phyloP scores from a whole-genome alignment of 345 rosid species.

The Firmiana major region DNA sequence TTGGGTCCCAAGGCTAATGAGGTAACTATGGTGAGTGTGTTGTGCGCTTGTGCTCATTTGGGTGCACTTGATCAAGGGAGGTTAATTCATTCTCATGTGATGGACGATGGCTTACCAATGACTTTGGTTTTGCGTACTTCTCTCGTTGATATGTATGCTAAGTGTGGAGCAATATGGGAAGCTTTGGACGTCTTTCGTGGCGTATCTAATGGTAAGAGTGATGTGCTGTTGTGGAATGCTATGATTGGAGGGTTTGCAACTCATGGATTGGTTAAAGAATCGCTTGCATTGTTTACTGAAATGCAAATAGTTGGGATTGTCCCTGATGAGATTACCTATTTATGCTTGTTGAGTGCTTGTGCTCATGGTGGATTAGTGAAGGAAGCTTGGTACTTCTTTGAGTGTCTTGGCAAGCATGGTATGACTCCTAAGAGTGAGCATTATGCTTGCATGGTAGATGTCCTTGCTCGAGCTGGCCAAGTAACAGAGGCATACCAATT shows the following conservation, averaged over 20 bases:
- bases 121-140: constrained; percentile 64
- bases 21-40: constrained; percentile 83
- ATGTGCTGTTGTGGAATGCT: constrained; percentile 83
- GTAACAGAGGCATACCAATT: constrained; percentile 59
- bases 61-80: constrained; percentile 71
- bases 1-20: constrained; percentile 60
- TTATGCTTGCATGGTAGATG: constrained; percentile 86
- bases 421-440: constrained; percentile 64
- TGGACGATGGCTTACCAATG: constrained; percentile 41
- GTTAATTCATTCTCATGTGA: constrained; percentile 48
- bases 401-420: constrained; percentile 36
- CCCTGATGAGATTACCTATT: constrained; percentile 73
- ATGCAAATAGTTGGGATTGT: constrained; percentile 49
- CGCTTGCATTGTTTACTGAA: constrained; percentile 53
- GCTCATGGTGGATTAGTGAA: constrained; percentile 75
- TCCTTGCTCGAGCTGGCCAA: constrained; percentile 66
- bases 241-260: constrained; percentile 84
- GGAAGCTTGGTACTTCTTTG: constrained; percentile 65
- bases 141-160: constrained; percentile 86
- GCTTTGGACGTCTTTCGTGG: constrained; percentile 54
- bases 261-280: constrained; percentile 61
- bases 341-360: constrained; percentile 77
- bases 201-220: constrained; percentile 28
- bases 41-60: constrained; percentile 83
- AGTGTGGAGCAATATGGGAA: constrained; percentile 74